Conservation (phyloP, 177 flowering plant species). For the Vitis hybrid region DNA sequence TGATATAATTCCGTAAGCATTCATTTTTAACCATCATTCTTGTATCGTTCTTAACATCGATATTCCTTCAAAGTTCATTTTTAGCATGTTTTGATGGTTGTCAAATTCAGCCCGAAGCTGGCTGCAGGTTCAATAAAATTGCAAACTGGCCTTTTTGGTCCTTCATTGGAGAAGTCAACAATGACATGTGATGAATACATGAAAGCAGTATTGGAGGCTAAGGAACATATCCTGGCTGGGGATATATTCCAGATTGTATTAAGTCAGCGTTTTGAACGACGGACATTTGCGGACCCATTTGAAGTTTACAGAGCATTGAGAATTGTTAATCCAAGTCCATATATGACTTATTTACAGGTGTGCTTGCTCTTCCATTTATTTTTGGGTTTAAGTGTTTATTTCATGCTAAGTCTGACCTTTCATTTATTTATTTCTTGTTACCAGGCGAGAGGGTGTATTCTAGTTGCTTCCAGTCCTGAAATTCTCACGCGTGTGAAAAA, state of each 20-base stretch:
- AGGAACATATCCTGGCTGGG: conserved; percentile 77
- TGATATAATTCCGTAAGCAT: conserved; percentile 64
- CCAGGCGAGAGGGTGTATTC: conserved; percentile 94
- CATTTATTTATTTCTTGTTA: conserved; percentile 1
- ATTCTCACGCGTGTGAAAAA: conserved; percentile 85
- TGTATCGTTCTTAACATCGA: background rate
- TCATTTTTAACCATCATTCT: background rate
- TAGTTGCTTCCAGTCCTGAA: conserved; percentile 97
- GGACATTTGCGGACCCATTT: conserved; percentile 94
- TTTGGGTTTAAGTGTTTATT: background rate
- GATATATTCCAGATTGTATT: conserved; percentile 96
- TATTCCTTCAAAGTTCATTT: conserved; percentile 1
- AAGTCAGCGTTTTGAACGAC: conserved; percentile 92
- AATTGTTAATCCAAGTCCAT: conserved; percentile 95
- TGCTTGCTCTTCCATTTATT: conserved; percentile 11
- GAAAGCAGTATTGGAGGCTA: conserved; percentile 65
- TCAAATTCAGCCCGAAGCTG: conserved; percentile 66
- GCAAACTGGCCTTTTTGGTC: conserved; percentile 63
- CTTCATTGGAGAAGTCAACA: conserved; percentile 48
- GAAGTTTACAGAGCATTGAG: conserved; percentile 93
- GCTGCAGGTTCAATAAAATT: conserved; percentile 66
- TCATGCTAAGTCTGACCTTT: background rate
- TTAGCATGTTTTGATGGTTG: background rate
- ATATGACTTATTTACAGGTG: conserved; percentile 89
- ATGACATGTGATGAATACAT: conserved; percentile 67